Conservation (phyloP, 1,139 yeast species). For the Tardiomyces depauwii region DNA sequence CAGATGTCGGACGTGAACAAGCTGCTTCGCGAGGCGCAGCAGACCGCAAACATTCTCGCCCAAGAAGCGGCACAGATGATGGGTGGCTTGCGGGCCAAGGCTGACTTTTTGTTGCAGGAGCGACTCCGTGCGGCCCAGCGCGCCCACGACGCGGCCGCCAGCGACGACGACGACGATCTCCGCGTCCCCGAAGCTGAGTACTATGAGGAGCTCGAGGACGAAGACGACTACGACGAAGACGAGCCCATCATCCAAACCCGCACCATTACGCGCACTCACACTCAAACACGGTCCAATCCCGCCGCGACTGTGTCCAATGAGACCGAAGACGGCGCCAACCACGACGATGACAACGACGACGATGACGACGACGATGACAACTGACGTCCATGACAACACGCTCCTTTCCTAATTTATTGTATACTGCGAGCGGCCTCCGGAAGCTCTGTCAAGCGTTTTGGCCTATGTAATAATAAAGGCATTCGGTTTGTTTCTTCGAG, state of each 20-base stretch:
- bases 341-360: neutral
- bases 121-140: constrained; percentile 10
- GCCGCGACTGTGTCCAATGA: neutral
- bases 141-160: neutral
- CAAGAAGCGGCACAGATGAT: constrained; percentile 65
- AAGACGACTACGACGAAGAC: neutral
- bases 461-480: no score
- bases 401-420: no score
- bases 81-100: constrained; percentile 65
- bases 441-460: no score
- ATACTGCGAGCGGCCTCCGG: no score
- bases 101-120: constrained; percentile 67
- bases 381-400: neutral
- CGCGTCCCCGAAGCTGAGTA: neutral
- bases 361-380: neutral
- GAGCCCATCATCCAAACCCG: neutral
- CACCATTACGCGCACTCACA: neutral
- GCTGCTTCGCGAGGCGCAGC: constrained; percentile 46
- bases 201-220: neutral
- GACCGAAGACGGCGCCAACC: no score
- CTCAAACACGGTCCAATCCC: neutral
- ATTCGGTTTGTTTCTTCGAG: no score
- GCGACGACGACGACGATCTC: neutral
- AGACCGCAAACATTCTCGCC: constrained; percentile 46
- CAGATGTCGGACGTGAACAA: constrained; percentile 41